A percentile compares a stretch with the other conserved stretches of the same genome.
Conservation (phyloP, 345 rosid genomes). For the Rhizophora apiculata region DNA sequence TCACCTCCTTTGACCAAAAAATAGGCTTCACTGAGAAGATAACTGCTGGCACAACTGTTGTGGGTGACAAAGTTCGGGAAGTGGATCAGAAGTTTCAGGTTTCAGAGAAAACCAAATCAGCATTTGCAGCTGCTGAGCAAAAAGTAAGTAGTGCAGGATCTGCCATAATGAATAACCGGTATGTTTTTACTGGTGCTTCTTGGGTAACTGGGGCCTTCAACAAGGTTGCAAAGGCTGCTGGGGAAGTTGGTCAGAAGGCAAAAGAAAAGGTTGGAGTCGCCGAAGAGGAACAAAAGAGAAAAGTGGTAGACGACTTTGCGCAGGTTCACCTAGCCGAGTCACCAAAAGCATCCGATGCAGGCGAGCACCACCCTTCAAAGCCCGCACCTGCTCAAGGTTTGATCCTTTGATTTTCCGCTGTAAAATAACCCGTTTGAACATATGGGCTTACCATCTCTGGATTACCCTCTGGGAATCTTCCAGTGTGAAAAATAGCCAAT, state of each 20-base stretch:
- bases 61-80: constrained; percentile 82
- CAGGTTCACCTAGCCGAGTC: constrained; percentile 79
- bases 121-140: constrained; percentile 83
- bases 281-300: constrained; percentile 78
- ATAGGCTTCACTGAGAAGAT: constrained; percentile 83
- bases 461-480: not conserved
- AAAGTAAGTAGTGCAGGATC: constrained; percentile 80
- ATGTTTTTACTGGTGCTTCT: constrained; percentile 66
- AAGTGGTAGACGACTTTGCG: constrained; percentile 82
- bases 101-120: constrained; percentile 88
- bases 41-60: constrained; percentile 63
- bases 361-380: constrained; percentile 45
- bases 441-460: not conserved
- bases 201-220: constrained; percentile 87
- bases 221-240: constrained; percentile 89
- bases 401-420: constrained; percentile 42
- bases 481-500: not conserved
- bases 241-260: constrained; percentile 91
- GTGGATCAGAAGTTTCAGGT: constrained; percentile 94
- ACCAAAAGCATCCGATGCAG: constrained; percentile 47
- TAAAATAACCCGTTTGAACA: not conserved
- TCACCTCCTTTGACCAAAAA: constrained; percentile 74
- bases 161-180: constrained; percentile 91
- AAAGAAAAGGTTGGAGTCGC: constrained; percentile 79
- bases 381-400: constrained; percentile 53